A percentile compares a stretch with the other conserved stretches of the same genome.
phyloP scores from a whole-genome alignment of 371 early-diverging fungal genomes.

The Apophysomyces variabilis region DNA sequence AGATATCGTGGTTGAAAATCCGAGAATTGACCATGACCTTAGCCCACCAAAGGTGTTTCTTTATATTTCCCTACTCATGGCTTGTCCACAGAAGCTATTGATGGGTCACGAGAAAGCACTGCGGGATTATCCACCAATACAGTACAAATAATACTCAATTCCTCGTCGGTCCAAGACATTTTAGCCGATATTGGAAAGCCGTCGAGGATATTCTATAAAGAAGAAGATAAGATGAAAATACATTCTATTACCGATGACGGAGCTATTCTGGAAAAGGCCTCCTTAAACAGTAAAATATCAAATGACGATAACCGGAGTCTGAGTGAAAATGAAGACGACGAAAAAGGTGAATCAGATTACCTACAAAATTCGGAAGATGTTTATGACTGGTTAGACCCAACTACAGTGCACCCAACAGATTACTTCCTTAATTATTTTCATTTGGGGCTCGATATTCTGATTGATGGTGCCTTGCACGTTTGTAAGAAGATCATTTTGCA shows the following conservation, averaged over 20 bases:
- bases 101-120: constrained; percentile 11
- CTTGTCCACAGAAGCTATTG: constrained; percentile 14
- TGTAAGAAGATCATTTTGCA: constrained; percentile 79
- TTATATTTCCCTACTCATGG: constrained; percentile 40
- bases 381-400: neutral
- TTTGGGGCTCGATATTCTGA: constrained; percentile 74
- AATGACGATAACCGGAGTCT: constrained; percentile 16
- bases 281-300: neutral
- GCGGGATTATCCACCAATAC: constrained; percentile 28
- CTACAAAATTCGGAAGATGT: neutral
- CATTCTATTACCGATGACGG: constrained; percentile 51
- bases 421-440: constrained; percentile 77
- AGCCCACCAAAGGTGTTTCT: constrained; percentile 46
- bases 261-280: constrained; percentile 17
- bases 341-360: constrained; percentile 27
- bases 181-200: constrained; percentile 73
- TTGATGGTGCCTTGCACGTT: constrained; percentile 70
- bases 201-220: constrained; percentile 64
- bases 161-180: constrained; percentile 70
- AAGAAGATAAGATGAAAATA: constrained; percentile 78
- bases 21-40: constrained; percentile 19
- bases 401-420: constrained; percentile 56
- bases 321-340: constrained; percentile 31
- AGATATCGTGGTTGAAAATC: neutral
- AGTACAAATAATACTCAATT: constrained; percentile 49